Evolutionary conservation across 164 flowering plant species (phyloP), one percentile per base, ranked within the genome.

Genomic region (Brasenia schreberi): DNA sequence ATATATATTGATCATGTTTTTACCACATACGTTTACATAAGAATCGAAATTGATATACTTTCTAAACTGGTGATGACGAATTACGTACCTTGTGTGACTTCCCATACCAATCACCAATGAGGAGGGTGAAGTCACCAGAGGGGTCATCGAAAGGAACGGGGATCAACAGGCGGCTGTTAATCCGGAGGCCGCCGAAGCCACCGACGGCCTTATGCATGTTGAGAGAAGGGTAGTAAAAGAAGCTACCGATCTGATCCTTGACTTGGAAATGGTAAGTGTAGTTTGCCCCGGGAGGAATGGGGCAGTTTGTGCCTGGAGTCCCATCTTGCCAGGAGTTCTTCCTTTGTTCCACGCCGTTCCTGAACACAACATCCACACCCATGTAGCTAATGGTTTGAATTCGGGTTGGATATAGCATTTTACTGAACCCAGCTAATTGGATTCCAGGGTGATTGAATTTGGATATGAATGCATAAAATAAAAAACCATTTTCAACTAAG

Each of bases 171-270:
- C 69, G 69, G 52, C 52, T 67, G 12, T 67, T 67, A 5, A 67
- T 61, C 4, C 45, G 39, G 42, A 67, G 44, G 69, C 69, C 69
- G 42, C 69, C 69, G 23, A 39, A 67, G 10, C 56, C 69, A n/a
- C 69, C 69, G 23, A 45, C 33, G 1, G 69, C 69, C 43, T 62
- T 61, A 1, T 67, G 69, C 5, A 67, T 14, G n/a, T 23, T 18
- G 27, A 61, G 19, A 16, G 69, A 67, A 59, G 69, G 69, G 23
- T 42, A 61, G 63, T 67, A 67, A 53, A 60, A 61, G 59, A 17
- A 67, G 64, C 64, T 60, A 0, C 69, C 69, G n/a, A 67, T 67
- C 64, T 67, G 69, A 43, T 67, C 69, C 69, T 67, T 67, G 44
- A 67, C 64, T 52, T 67, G 69, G 52, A 67, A 67, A 6, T 61